Evolutionary conservation across 1,284 basidiomycete species (phyloP).

Genomic region (Ceraceosorus bombacis): DNA sequence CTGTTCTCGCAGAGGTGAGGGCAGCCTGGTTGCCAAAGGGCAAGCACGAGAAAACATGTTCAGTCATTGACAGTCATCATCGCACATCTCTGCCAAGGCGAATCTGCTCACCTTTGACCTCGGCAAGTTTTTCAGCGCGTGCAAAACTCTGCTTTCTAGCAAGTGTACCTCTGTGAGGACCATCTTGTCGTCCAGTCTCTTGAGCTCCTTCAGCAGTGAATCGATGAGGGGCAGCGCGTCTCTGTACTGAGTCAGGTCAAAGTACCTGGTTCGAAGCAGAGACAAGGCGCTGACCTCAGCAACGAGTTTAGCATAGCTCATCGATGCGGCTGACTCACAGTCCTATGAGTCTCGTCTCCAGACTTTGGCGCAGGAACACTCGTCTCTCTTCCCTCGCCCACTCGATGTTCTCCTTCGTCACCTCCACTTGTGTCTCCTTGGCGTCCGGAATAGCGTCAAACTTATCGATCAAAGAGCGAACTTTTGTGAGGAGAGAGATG

Average conservation of each 20-base stretch:
- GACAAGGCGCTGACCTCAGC: not conserved
- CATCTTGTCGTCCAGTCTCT: conserved; percentile 93
- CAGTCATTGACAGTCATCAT: not conserved
- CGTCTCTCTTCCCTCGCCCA: conserved; percentile 90
- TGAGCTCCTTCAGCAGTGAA: conserved; percentile 76
- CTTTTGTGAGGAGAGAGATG: conserved; percentile 50
- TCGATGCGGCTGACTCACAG: conserved; percentile 47
- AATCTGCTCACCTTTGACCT: conserved; percentile 68
- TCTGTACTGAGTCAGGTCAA: conserved; percentile 70
- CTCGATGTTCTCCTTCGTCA: conserved; percentile 79
- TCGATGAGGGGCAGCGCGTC: conserved; percentile 76
- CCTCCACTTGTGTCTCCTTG: conserved; percentile 71
- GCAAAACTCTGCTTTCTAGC: conserved; percentile 81
- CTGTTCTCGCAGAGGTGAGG: conserved; percentile 82
- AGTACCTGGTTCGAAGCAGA: conserved; percentile 53
- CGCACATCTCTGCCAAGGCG: not conserved
- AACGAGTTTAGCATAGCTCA: no score
- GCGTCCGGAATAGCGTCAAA: conserved; percentile 63
- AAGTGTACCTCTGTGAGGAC: conserved; percentile 93
- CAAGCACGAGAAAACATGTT: not conserved
- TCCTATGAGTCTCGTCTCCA: conserved; percentile 80
- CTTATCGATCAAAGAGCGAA: conserved; percentile 83
- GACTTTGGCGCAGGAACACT: conserved; percentile 87
- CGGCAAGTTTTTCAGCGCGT: conserved; percentile 80
- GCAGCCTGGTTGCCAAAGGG: conserved; percentile 61